Percentiles rank a stretch among this genome's conserved stretches.
phyloP scores from a whole-genome alignment of 345 rosid genomes.

The Eutrema yunnanense region DNA sequence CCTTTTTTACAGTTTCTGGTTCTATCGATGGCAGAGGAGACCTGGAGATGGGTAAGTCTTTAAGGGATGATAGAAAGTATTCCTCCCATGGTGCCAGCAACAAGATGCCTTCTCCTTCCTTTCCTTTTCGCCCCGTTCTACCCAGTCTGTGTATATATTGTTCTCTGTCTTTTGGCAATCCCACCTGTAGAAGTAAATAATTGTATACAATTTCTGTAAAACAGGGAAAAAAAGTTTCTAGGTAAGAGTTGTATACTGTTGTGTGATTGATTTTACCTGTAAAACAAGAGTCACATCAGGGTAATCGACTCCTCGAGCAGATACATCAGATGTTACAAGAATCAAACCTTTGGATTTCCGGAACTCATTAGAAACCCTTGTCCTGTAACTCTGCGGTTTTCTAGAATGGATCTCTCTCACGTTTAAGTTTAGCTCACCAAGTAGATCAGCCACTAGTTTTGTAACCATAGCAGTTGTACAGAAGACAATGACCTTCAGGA shows the following conservation, averaged over 20 bases:
- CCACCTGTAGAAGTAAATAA: constrained; percentile 43
- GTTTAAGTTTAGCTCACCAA: constrained; percentile 68
- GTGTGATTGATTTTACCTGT: constrained; percentile 47
- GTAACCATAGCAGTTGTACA: constrained; percentile 99
- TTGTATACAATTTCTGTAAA: not conserved
- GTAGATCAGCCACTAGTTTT: constrained; percentile 65
- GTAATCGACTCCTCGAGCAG: constrained; percentile 99
- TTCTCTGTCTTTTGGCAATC: constrained; percentile 78
- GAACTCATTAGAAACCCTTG: constrained; percentile 84
- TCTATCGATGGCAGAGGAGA: constrained; percentile 57
- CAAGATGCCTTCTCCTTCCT: constrained; percentile 89
- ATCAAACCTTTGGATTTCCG: constrained; percentile 91
- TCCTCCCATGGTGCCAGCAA: constrained; percentile 94
- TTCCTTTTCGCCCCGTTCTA: constrained; percentile 91
- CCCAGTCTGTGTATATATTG: constrained; percentile 97
- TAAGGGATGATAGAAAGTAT: constrained; percentile 61
- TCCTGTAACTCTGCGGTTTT: constrained; percentile 89
- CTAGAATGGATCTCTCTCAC: constrained; percentile 95
- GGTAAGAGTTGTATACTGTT: not conserved
- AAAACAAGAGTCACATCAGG: constrained; percentile 95
- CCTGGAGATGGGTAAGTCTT: constrained; percentile 78
- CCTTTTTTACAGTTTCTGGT: constrained; percentile 78
- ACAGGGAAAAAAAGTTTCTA: not conserved
- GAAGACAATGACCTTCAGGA: constrained; percentile 75
- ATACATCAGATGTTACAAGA: constrained; percentile 94